These are phyloP conservation scores for Entomophthora muscae DNA, from an alignment of 371 early-diverging fungal genomes.

Conservation along the genomic window DNA sequence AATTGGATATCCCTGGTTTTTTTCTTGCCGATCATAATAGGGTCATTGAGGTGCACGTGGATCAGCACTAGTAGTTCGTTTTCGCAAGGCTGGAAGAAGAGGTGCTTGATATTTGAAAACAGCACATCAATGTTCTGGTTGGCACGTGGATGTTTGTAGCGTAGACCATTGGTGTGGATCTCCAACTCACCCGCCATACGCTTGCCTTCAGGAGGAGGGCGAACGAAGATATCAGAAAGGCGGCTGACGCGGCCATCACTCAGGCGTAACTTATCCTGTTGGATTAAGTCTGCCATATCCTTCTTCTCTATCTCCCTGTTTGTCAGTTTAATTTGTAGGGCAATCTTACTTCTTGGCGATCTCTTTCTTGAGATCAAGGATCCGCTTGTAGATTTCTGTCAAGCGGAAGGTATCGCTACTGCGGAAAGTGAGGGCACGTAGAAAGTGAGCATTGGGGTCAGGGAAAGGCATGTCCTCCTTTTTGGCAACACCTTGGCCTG, in stretches of 20 bases:
- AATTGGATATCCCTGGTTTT: constrained; percentile 99
- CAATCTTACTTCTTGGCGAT: constrained; percentile 33
- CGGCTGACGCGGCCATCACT: constrained; percentile 61
- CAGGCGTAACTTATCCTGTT: constrained; percentile 77
- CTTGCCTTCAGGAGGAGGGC: constrained; percentile 73
- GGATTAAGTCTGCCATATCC: constrained; percentile 90
- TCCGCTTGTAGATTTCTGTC: constrained; percentile 63
- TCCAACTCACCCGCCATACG: constrained; percentile 82
- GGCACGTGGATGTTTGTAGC: constrained; percentile 64
- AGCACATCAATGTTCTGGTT: constrained; percentile 82
- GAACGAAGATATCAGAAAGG: constrained; percentile 73
- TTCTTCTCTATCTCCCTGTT: constrained; percentile 72
- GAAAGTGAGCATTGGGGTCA: constrained; percentile 74
- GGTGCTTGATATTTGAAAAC: constrained; percentile 94
- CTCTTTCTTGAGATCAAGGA: constrained; percentile 79
- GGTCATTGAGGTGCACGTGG: constrained; percentile 92
- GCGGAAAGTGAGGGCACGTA: constrained; percentile 79
- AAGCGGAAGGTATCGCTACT: constrained; percentile 69
- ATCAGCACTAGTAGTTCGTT: constrained; percentile 87
- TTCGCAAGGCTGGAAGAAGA: constrained; percentile 98
- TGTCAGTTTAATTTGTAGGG: neutral
- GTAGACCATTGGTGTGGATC: constrained; percentile 85
- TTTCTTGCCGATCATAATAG: constrained; percentile 94
- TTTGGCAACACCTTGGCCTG: constrained; percentile 80
- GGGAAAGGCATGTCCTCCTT: constrained; percentile 81